phyloP scores from a whole-genome alignment of 176 grass and related monocot species.

The Tuctoria greenei region DNA sequence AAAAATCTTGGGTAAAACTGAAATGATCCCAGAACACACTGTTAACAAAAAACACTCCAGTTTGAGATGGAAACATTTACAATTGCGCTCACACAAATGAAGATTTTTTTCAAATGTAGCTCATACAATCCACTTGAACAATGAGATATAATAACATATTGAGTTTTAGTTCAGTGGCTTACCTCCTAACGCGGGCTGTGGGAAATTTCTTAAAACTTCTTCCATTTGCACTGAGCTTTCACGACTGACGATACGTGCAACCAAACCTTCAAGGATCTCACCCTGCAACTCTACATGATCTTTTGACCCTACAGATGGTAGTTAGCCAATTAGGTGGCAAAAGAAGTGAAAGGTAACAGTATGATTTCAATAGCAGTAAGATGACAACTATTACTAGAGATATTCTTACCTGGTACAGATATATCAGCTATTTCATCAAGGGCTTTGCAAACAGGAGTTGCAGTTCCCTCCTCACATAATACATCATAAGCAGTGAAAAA shows the following conservation, averaged over 20 bases:
- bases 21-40: background rate
- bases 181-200: constrained; percentile 57
- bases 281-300: constrained; percentile 90
- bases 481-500: constrained; percentile 96
- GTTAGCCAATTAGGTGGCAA: background rate
- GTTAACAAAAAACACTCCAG: background rate
- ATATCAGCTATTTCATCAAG: constrained; percentile 96
- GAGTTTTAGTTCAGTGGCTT: constrained; percentile 20
- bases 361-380: background rate
- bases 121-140: constrained; percentile 2
- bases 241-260: constrained; percentile 77
- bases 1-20: background rate
- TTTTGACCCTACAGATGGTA: constrained; percentile 61
- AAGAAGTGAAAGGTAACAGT: background rate
- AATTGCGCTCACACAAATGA: too few relatives aligned
- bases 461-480: constrained; percentile 94
- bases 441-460: constrained; percentile 86
- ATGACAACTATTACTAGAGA: background rate
- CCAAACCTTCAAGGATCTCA: constrained; percentile 96
- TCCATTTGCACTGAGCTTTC: constrained; percentile 82
- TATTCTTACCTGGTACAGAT: constrained; percentile 67
- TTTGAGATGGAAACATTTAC: too few relatives aligned
- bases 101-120: constrained; percentile 14
- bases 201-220: constrained; percentile 70
- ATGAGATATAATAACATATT: background rate